Base-by-base conservation (phyloP, 2,329 filamentous ascomycete genomes). In the Pyrenochaeta sp. region DNA sequence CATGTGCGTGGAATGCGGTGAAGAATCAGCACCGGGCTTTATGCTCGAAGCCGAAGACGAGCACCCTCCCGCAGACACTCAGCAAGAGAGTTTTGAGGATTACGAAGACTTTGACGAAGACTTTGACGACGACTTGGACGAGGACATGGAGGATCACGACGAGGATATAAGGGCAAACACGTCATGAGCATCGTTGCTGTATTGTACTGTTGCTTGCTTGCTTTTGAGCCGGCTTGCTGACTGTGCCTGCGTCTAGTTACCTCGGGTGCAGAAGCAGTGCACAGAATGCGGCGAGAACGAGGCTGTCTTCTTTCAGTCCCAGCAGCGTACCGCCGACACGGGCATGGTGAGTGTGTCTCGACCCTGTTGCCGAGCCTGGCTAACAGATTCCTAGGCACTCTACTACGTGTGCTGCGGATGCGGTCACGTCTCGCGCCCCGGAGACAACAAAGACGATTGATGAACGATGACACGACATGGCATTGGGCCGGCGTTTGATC, bases 261-360 rank as follows among this genome's bases (percentile, higher is more conserved):
- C 95, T 61, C 89, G 93, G 70, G 89, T 92, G 68, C 91, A 92
- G 75, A 92, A 90, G 79, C 84, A 85, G 56, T 99, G 95, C 80
- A 92, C 92, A 46, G 85, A 83, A 66, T 99, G 96, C 82, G 84
- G 85, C 63, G 90, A 95, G 76, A 87, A 87, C 66, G 93, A 98
- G 79, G 92, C 93, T 40, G 96, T 99, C 55, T 99, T 97, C 81
- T 99, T 99, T 82, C 95, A 99, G 81, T 97, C 93, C 58, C 95
- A 99, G 76, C 93, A 98, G 81, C 90, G 95, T 78, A 97, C 90
- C 66, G 91, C 92, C 43, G 93, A 98, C 78, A 99, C 95, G 39
- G 95, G 95, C 81, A 99, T 99, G 95, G 95, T 98, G 79, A 66
- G 64, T 48, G 15, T n/a, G 9, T 11, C 12, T 7, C 12, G 1